Conservation (phyloP, 192 early-diverging fungal species). For the Podochytrium sp. region DNA sequence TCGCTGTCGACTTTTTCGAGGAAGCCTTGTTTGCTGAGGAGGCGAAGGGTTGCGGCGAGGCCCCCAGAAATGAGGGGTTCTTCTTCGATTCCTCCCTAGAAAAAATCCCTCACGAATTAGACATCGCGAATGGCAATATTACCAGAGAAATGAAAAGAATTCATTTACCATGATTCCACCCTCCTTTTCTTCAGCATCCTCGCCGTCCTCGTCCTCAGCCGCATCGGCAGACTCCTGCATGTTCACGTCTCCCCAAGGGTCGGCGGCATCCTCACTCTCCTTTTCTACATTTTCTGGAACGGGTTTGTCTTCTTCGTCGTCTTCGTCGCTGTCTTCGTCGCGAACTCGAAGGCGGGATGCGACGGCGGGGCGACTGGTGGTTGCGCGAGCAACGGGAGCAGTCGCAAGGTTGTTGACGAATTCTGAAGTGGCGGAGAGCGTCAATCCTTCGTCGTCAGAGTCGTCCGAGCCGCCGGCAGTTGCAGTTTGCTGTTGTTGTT, state of each 20-base stretch:
- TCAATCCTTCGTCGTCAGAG: slow-evolving; percentile 53
- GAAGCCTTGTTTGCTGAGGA: slow-evolving; percentile 77
- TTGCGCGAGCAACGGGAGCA: slow-evolving; percentile 31
- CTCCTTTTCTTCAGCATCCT: slow-evolving; percentile 7
- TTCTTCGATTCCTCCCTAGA: slow-evolving; percentile 49
- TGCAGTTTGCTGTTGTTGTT: too few relatives aligned
- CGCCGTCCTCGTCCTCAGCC: slow-evolving; percentile 28
- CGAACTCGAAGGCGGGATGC: neutral
- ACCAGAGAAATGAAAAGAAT: slow-evolving; percentile 11
- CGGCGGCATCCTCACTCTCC: neutral
- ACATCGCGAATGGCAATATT: neutral
- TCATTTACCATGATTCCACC: slow-evolving; percentile 1
- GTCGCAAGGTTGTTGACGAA: slow-evolving; percentile 74
- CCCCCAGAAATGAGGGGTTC: slow-evolving; percentile 84
- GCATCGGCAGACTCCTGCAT: neutral
- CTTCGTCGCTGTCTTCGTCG: slow-evolving; percentile 18
- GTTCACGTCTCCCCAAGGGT: too few relatives aligned
- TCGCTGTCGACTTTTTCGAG: slow-evolving; percentile 68
- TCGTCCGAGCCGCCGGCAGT: slow-evolving; percentile 35
- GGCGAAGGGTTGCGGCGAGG: slow-evolving; percentile 78
- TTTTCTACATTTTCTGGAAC: neutral
- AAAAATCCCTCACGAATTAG: neutral
- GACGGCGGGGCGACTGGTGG: slow-evolving; percentile 1
- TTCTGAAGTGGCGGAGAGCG: slow-evolving; percentile 87
- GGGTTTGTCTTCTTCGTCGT: slow-evolving; percentile 32